Percentiles rank a stretch among this genome's conserved stretches.
Evolutionary conservation across 2,329 filamentous ascomycete species (phyloP).

Genomic region (Cyanodermella asteris): DNA sequence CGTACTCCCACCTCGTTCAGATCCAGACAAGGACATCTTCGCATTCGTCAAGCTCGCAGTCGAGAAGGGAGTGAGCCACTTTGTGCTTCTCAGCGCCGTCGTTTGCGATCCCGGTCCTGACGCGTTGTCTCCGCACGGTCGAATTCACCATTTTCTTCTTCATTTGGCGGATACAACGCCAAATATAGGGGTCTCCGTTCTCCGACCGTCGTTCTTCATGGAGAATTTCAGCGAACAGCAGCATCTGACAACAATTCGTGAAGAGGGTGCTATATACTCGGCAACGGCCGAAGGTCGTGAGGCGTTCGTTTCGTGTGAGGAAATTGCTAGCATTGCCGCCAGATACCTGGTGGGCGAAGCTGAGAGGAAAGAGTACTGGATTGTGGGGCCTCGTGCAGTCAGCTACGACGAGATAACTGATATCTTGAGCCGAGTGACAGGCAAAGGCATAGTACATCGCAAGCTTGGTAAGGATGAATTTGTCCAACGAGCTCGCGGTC

Average conservation of each 20-base stretch:
- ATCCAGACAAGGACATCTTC: slow-evolving; percentile 16
- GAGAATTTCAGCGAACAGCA: slow-evolving; percentile 23
- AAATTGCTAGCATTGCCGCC: slow-evolving; percentile 25
- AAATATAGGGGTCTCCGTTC: not conserved
- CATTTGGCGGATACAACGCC: not conserved
- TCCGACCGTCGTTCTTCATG: slow-evolving; percentile 9
- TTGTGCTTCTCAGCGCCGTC: slow-evolving; percentile 26
- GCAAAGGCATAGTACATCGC: too few relatives aligned
- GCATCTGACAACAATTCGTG: slow-evolving; percentile 14
- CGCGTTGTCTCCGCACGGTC: slow-evolving; percentile 17
- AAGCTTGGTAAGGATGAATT: too few relatives aligned
- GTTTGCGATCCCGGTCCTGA: slow-evolving; percentile 16
- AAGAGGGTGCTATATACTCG: slow-evolving; percentile 21
- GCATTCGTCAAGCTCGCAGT: slow-evolving; percentile 21
- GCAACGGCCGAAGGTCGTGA: slow-evolving; percentile 22
- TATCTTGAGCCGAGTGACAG: too few relatives aligned
- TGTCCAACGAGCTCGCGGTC: too few relatives aligned
- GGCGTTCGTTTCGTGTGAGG: slow-evolving; percentile 24
- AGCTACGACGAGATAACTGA: slow-evolving; percentile 13
- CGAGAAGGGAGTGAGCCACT: slow-evolving; percentile 18
- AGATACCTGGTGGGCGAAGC: slow-evolving; percentile 18
- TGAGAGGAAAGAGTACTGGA: slow-evolving; percentile 19
- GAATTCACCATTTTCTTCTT: slow-evolving; percentile 19
- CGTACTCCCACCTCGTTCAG: slow-evolving; percentile 15
- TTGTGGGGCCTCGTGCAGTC: slow-evolving; percentile 15